phyloP scores from a whole-genome alignment of 192 early-diverging fungal species.

The Endogone sp. region DNA sequence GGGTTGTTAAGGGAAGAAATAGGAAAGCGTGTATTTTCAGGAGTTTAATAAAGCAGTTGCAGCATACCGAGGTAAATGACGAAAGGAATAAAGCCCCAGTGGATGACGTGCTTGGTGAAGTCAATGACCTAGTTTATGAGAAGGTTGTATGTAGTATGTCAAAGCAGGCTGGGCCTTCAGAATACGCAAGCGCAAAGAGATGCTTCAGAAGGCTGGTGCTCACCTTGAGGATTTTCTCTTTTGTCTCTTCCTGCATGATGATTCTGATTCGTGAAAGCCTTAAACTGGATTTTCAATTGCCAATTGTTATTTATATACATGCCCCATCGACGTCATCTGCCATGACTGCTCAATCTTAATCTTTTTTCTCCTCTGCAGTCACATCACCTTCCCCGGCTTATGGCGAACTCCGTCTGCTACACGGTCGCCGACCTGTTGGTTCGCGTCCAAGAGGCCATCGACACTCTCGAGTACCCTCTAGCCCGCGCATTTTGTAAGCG shows the following conservation, averaged over 20 bases:
- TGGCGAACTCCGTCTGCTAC: conserved; percentile 21
- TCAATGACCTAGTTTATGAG: conserved; percentile 26
- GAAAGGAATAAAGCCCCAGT: conserved; percentile 59
- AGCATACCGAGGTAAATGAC: conserved; percentile 53
- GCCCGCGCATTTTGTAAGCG: conserved; percentile 67
- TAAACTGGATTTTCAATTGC: neutral
- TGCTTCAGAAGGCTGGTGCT: no score
- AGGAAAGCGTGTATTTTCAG: neutral
- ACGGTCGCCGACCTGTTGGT: conserved; percentile 57
- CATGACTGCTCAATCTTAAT: neutral
- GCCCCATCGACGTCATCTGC: no score
- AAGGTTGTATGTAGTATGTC: neutral
- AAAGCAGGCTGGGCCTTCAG: neutral
- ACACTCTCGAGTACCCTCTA: conserved; percentile 69
- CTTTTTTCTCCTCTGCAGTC: neutral
- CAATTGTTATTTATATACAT: neutral
- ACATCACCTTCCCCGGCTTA: neutral
- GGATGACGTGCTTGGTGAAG: conserved; percentile 51
- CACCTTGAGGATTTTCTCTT: conserved; percentile 4
- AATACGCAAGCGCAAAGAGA: no score
- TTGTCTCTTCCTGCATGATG: conserved; percentile 5
- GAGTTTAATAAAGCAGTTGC: neutral
- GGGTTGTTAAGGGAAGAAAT: neutral
- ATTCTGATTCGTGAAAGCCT: neutral
- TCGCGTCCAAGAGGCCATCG: conserved; percentile 63